Conservation (phyloP, 2,329 filamentous ascomycete genomes). For the Phialemonium atrogriseum region DNA sequence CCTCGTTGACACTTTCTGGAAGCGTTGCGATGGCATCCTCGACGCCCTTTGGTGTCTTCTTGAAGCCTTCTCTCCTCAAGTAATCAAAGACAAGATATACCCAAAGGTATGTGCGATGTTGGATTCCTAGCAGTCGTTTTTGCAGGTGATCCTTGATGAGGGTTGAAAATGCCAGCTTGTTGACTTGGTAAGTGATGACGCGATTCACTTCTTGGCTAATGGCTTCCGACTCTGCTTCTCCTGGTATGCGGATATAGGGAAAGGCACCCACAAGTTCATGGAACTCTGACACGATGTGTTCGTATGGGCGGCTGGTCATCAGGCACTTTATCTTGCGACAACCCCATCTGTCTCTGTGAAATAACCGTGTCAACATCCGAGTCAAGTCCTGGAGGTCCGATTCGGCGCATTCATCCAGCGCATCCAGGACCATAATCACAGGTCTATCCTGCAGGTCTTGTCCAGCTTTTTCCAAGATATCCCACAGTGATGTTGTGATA, state of each 20-base stretch:
- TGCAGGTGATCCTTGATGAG: conserved; percentile 11
- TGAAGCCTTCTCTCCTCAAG: conserved; percentile 14
- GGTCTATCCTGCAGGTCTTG: conserved; percentile 11
- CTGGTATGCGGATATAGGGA: conserved; percentile 23
- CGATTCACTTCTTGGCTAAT: conserved; percentile 26
- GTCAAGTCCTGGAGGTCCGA: conserved; percentile 15
- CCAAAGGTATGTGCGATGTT: conserved; percentile 29
- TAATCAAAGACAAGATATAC: conserved; percentile 25
- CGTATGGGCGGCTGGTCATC: conserved; percentile 26
- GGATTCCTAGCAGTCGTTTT: conserved; percentile 10
- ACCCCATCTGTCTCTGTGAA: background rate
- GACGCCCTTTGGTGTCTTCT: conserved; percentile 11
- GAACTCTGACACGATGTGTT: conserved; percentile 18
- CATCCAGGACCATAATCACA: conserved; percentile 18
- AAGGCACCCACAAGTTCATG: conserved; percentile 10
- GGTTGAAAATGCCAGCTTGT: conserved; percentile 11
- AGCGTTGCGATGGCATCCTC: conserved; percentile 13
- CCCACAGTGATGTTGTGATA: conserved; percentile 15
- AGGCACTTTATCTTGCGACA: conserved; percentile 21
- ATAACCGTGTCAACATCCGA: background rate
- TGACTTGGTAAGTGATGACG: conserved; percentile 21
- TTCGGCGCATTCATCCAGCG: conserved; percentile 22
- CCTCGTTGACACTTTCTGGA: conserved; percentile 13
- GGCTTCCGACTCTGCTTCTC: conserved; percentile 24
- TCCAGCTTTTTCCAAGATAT: conserved; percentile 13